Base-by-base conservation (phyloP, 176 grass and related monocot genomes). In the Echinochloa phyllopogon region DNA sequence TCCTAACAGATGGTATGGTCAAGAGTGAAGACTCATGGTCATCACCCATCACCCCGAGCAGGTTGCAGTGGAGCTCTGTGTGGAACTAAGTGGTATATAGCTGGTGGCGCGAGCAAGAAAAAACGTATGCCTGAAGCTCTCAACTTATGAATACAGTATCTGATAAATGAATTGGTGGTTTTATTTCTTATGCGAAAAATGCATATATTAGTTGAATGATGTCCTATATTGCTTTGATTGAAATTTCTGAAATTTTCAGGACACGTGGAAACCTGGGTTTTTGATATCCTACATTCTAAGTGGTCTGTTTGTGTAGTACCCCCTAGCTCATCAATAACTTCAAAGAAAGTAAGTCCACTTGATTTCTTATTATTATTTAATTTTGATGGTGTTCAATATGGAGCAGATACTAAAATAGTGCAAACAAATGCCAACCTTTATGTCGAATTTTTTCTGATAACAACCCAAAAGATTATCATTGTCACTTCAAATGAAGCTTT, bases 41-140 rank as follows among this genome's bases (percentile, higher is more conserved):
- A 86, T 76, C 93, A 94, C 63, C 96, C 93, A 66, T 94, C 93
- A 36, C 87, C 96, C 76, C 82, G 91, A 81, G 87, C 96, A 61
- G 96, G 93, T 79, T 99, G 93, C 75, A 94, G 86, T 38, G 96
- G 93, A 68, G 90, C 86, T 88, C 88, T 99, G 12, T 99, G 87
- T 94, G 96, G 93, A 83, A 96, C 90, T 70, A 99, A 99, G 65
- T 99, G 91, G 93, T 99, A 99, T 70, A 99, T 99, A 63, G 86
- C 88, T 75, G 96, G 96, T 0, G 96, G 96, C 25, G 93, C 89
- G 84, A 99, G 93, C 91, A 99, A 94, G 91, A 96, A 92, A 87
- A 96, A 94, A 76, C 65, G 96, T 99, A 96, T 27, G 85, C 70
- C 72, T 61, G 11, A 25, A 82, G 38, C 72, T 65, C 63, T 69